Percentiles rank a stretch among this genome's conserved stretches.
Conservation (phyloP, 306 rosid species). For the Dryas alaskensis region DNA sequence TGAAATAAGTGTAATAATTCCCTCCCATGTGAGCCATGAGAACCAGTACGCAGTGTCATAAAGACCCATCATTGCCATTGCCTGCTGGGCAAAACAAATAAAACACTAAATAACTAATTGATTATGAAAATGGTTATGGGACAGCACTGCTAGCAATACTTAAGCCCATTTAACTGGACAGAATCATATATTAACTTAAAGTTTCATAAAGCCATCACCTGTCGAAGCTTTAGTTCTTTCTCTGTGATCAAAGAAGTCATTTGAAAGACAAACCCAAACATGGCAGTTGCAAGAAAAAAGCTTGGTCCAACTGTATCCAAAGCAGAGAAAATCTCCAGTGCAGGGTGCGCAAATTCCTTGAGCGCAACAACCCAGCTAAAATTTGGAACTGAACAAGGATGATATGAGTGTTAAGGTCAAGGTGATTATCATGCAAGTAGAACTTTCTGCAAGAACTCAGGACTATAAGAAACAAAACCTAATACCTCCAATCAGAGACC, state of each 20-base stretch:
- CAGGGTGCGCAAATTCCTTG: conserved; percentile 76
- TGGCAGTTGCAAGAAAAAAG: conserved; percentile 75
- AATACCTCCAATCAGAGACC: conserved; percentile 76
- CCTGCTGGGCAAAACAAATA: conserved; percentile 37
- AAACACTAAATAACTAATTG: not conserved
- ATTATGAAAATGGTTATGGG: not conserved
- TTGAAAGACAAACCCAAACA: conserved; percentile 87
- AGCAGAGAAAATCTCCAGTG: conserved; percentile 32
- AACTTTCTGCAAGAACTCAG: not conserved
- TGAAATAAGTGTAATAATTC: conserved; percentile 48
- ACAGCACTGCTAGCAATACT: not conserved
- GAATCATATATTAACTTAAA: not conserved
- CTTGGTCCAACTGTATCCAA: conserved; percentile 49
- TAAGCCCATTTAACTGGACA: not conserved
- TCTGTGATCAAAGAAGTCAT: conserved; percentile 70
- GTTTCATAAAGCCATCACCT: conserved; percentile 36
- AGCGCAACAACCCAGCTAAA: conserved; percentile 66
- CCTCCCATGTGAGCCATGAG: conserved; percentile 85
- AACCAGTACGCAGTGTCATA: conserved; percentile 78
- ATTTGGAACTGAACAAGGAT: conserved; percentile 39
- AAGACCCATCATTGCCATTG: conserved; percentile 83
- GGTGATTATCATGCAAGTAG: not conserved
- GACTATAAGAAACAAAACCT: not conserved
- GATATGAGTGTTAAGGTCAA: not conserved
- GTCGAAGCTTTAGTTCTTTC: conserved; percentile 85